A percentile compares a stretch with the other conserved stretches of the same genome.
Conservation (phyloP, 2,329 filamentous ascomycete species). For the Diaporthe sp. region DNA sequence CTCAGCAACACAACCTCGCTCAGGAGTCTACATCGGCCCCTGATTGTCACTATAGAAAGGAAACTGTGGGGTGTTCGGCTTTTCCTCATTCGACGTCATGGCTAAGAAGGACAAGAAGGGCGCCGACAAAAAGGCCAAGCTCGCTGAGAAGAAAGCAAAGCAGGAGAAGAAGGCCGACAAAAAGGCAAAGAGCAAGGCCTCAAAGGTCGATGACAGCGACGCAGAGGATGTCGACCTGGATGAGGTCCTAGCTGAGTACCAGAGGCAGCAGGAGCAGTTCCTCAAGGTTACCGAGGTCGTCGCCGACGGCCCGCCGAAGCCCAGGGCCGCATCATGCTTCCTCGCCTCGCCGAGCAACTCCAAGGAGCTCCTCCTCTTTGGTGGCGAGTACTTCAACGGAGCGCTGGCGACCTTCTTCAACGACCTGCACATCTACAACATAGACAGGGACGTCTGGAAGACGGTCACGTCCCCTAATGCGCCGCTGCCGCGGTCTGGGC, state of each 20-base stretch:
- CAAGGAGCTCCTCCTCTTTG: slow-evolving; percentile 92
- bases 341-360: slow-evolving; percentile 88
- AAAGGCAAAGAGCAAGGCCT: slow-evolving; percentile 79
- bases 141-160: slow-evolving; percentile 78
- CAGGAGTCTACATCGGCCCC: background rate
- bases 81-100: slow-evolving; percentile 49
- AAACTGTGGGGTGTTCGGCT: background rate
- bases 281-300: slow-evolving; percentile 91
- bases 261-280: slow-evolving; percentile 92
- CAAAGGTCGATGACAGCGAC: slow-evolving; percentile 85
- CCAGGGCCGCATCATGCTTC: slow-evolving; percentile 84
- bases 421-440: slow-evolving; percentile 78
- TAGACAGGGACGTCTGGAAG: slow-evolving; percentile 91
- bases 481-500: slow-evolving; percentile 89
- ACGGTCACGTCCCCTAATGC: slow-evolving; percentile 92
- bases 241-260: slow-evolving; percentile 92
- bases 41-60: background rate
- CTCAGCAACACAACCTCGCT: background rate
- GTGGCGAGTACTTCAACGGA: slow-evolving; percentile 96
- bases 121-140: slow-evolving; percentile 61
- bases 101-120: slow-evolving; percentile 61
- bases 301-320: slow-evolving; percentile 78
- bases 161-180: slow-evolving; percentile 93
- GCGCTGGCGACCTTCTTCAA: slow-evolving; percentile 82
- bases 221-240: slow-evolving; percentile 95